Base-by-base conservation (phyloP, 2,329 filamentous ascomycete species). In the Fusarium metavorans region DNA sequence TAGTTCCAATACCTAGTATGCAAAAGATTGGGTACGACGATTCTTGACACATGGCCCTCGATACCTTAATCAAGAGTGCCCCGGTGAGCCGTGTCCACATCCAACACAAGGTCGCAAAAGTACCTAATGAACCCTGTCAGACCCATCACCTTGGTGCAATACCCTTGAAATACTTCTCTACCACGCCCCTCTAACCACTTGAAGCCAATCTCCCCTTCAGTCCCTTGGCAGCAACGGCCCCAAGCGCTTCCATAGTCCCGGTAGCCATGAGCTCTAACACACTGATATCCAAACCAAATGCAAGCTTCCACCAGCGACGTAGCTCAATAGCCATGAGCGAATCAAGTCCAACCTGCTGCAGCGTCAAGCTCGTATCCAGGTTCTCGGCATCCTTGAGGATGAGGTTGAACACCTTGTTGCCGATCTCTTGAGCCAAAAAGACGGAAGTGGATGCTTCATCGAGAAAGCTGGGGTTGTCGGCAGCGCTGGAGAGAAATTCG, bases 301-400 rank as follows among this genome's bases (percentile, higher is more conserved):
- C 34, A 50, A 54, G 43, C 50, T 52, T 64, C 61, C 45, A 64
- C 61, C 61, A 64, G 3, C 61, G 20, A 8, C 61, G 61, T n/a
- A 64, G 27, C 23, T 64, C 61, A 14, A 64, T 52, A 14, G 45
- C 61, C 32, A 64, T 52, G 23, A 64, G 61, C 2, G 61, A 64
- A 35, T 64, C 61, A 18, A 64, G 48, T 1, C 61, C 61, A 56
- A 64, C 34, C 25, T 64, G 61, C 5, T 50, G 50, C 8, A 64
- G 34, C 3, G 61, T 50, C 32, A 64, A 37, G 35, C 45, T 56
- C 7, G 61, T 64, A 18, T 64, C 50, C 8, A 64, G 18, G 61
- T 64, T 48, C 34, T 64, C 61, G 10, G 48, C 18, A 8, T 50
- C 37, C 18, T 48, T 64, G 16, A 64, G 34, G 4, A 64, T 50